A percentile compares a stretch with the other conserved stretches of the same genome.
These are phyloP conservation scores for Shiraia sp. DNA, from an alignment of 2,329 filamentous ascomycete genomes.

Conservation along the genomic window DNA sequence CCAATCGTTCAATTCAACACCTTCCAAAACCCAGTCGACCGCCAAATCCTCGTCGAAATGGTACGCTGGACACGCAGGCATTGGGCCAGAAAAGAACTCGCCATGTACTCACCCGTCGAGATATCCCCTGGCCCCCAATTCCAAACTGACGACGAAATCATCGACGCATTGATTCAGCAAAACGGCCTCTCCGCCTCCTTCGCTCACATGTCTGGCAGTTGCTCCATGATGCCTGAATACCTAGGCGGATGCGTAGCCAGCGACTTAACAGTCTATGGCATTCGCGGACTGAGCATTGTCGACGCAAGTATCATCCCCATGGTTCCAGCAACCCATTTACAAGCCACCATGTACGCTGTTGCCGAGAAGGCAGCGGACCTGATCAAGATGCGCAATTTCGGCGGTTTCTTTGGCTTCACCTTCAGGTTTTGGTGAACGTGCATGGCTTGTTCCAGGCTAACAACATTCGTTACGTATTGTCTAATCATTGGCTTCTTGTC, in stretches of 20 bases:
- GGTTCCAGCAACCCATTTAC: conserved; percentile 33
- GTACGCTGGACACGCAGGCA: conserved; percentile 42
- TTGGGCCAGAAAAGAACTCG: conserved; percentile 36
- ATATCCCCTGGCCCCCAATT: conserved; percentile 25
- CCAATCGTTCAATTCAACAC: conserved; percentile 42
- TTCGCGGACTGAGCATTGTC: conserved; percentile 31
- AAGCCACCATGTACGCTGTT: conserved; percentile 37
- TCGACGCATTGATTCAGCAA: conserved; percentile 14
- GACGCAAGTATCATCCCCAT: conserved; percentile 38
- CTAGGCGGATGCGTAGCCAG: conserved; percentile 31
- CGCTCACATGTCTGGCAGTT: conserved; percentile 31
- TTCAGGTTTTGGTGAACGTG: not conserved
- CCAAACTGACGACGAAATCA: conserved; percentile 32
- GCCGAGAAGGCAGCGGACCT: conserved; percentile 39
- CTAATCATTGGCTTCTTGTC: too few relatives aligned
- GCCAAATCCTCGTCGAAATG: conserved; percentile 38
- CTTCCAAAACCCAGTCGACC: conserved; percentile 43
- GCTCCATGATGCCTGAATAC: conserved; percentile 33
- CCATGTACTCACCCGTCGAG: conserved; percentile 38
- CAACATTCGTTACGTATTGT: not conserved
- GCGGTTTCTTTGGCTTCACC: not conserved
- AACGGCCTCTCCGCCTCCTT: conserved; percentile 23
- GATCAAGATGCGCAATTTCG: conserved; percentile 26
- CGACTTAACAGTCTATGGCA: conserved; percentile 29
- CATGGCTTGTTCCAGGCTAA: not conserved